These are phyloP conservation scores for Linnemannia exigua DNA, from an alignment of 192 early-diverging fungal species.

Conservation along the genomic window DNA sequence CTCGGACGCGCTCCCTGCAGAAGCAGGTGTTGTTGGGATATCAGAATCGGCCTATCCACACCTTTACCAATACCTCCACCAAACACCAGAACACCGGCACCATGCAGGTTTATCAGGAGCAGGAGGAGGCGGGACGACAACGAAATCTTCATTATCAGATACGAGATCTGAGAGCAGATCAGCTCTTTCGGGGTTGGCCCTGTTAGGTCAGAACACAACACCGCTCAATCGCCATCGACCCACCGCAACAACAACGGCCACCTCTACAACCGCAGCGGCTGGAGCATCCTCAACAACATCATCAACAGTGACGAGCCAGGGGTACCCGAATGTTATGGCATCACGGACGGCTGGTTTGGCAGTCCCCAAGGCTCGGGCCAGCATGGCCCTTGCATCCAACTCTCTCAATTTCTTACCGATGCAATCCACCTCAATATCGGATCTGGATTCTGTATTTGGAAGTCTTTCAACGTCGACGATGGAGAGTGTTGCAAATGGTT, in stretches of 20 bases:
- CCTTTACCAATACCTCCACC: conserved; percentile 21
- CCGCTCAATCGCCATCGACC: background rate
- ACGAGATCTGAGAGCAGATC: background rate
- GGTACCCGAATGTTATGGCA: background rate
- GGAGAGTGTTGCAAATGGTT: background rate
- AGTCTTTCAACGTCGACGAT: background rate
- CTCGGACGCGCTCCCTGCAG: background rate
- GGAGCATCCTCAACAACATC: background rate
- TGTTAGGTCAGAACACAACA: conserved; percentile 17
- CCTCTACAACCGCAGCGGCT: background rate
- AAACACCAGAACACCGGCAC: background rate
- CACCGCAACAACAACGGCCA: background rate
- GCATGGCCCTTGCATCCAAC: conserved; percentile 41
- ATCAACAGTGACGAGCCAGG: background rate
- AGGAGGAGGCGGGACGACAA: too few species aligned
- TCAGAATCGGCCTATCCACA: conserved; percentile 23
- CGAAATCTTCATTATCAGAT: background rate
- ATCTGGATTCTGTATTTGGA: background rate
- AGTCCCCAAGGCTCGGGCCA: conserved; percentile 39
- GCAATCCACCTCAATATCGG: conserved; percentile 8
- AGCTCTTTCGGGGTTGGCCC: conserved; percentile 16
- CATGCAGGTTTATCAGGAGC: too few species aligned
- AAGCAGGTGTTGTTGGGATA: background rate
- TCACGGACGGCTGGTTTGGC: conserved; percentile 11
- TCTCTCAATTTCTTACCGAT: conserved; percentile 11